These are phyloP conservation scores for Glycine soja DNA, from an alignment of 306 rosid species.

Conservation along the genomic window DNA sequence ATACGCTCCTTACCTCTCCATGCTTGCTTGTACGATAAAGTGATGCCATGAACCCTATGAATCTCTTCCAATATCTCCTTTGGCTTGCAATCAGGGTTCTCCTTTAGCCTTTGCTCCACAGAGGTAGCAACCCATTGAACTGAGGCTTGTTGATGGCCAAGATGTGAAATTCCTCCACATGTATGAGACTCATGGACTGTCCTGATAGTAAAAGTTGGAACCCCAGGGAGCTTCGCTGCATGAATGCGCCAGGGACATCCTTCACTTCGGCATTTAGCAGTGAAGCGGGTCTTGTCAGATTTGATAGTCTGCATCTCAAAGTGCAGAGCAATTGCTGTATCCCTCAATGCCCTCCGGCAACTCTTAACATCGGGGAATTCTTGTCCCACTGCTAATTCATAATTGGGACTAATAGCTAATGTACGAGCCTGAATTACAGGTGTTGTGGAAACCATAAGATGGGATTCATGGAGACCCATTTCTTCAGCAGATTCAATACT, in stretches of 20 bases:
- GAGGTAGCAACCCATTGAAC: conserved; percentile 94
- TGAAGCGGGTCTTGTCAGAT: conserved; percentile 90
- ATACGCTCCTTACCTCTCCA: conserved; percentile 98
- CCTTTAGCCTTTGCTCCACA: conserved; percentile 80
- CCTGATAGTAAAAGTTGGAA: conserved; percentile 88
- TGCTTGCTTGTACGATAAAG: conserved; percentile 88
- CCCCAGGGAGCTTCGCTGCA: conserved; percentile 93
- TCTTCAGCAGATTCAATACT: conserved; percentile 63
- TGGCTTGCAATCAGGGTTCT: conserved; percentile 87
- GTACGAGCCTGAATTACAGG: conserved; percentile 76
- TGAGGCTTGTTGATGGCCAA: conserved; percentile 93
- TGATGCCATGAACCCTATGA: conserved; percentile 85
- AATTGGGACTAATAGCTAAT: conserved; percentile 57
- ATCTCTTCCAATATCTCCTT: conserved; percentile 94
- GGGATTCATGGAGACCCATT: conserved; percentile 56
- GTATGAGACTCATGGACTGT: conserved; percentile 76
- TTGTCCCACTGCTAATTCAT: conserved; percentile 76
- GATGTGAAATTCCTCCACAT: conserved; percentile 87
- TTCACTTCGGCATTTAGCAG: conserved; percentile 87
- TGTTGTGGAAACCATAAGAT: conserved; percentile 50
- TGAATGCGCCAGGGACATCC: conserved; percentile 98
- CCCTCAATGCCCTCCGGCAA: conserved; percentile 87
- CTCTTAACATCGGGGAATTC: conserved; percentile 93
- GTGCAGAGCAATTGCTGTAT: conserved; percentile 85
- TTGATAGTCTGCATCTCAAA: conserved; percentile 90